Base-by-base conservation (phyloP, 2,329 filamentous ascomycete genomes). In the Aspergillus pseudoglaucus region DNA sequence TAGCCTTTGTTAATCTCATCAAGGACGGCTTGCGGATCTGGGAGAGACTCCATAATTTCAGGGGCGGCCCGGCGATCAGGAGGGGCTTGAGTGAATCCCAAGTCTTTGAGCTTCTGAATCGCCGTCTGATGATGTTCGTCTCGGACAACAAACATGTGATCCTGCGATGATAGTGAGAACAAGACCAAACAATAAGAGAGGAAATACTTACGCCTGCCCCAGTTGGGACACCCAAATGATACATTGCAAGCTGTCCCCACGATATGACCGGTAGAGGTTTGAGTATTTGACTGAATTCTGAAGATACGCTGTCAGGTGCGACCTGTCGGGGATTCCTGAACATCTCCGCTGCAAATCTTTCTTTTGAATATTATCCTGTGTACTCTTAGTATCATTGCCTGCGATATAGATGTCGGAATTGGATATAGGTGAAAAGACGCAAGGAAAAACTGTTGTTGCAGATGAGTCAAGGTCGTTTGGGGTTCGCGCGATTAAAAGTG, bases 41-140 rank as follows among this genome's bases (percentile, higher is more conserved):
- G 45, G 42, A 47, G 45, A 25, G 23, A 27, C 8, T 35, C 48
- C 45, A 47, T 47, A 44, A 47, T 50, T 47, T 50, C 45, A 47
- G 41, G 33, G 32, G 48, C 41, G 42, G 41, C 17, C 20, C 39
- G 33, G 39, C 48, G 46, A 32, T 48, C 41, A 20, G 46, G 49
- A 51, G 49, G 38, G 30, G 42, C 43, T 45, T 27, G 46, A 39
- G 30, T 47, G 40, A 47, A 50, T 43, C 47, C 48, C 23, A 45
- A 45, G 25, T 47, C 33, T 20, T 27, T 15, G 15, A 51, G 46
- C 41, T 46, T 51, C 18, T 22, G 42, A 27, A 33, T 46, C 27
- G 42, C 49, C 35, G 27, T 39, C 45, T 48, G 40, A 44, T 44
- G 27, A 41, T 50, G 39, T 35, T 50, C 35, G 40, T 50, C 48